phyloP scores from a whole-genome alignment of 2,329 filamentous ascomycete genomes.

The Fusarium sp. region DNA sequence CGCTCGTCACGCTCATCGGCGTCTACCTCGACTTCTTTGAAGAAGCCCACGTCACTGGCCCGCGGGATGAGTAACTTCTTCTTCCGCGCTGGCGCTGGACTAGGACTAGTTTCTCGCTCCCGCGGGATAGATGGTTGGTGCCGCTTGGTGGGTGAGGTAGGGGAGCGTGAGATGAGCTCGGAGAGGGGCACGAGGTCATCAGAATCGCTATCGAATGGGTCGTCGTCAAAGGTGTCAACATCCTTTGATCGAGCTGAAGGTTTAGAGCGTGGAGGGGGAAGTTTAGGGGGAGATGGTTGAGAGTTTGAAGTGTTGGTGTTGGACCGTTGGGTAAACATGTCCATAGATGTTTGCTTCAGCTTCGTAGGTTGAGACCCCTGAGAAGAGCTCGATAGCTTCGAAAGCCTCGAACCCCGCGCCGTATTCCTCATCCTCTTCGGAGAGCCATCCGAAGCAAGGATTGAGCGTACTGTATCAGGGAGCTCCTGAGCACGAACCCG shows the following conservation, averaged over 20 bases:
- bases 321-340: slow-evolving; percentile 43
- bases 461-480: slow-evolving; percentile 43
- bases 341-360: slow-evolving; percentile 52
- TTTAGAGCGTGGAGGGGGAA: background rate
- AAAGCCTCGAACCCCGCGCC: background rate
- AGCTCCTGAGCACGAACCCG: slow-evolving; percentile 31
- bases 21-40: slow-evolving; percentile 49
- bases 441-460: slow-evolving; percentile 35
- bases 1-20: slow-evolving; percentile 43
- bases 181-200: slow-evolving; percentile 33
- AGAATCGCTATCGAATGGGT: slow-evolving; percentile 28
- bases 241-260: background rate
- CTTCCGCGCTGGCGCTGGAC: slow-evolving; percentile 39
- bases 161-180: slow-evolving; percentile 13
- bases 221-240: background rate
- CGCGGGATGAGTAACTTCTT: slow-evolving; percentile 57
- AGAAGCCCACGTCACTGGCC: slow-evolving; percentile 54
- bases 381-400: background rate
- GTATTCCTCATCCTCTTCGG: slow-evolving; percentile 35
- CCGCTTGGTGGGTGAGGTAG: slow-evolving; percentile 23
- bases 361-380: slow-evolving; percentile 23
- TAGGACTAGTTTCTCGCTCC: slow-evolving; percentile 21
- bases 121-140: background rate
- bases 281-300: slow-evolving; percentile 16
- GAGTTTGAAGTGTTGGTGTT: slow-evolving; percentile 7